These are phyloP conservation scores for Scenedesmus sp. DNA, from an alignment of 163 green algal species.

Conservation along the genomic window DNA sequence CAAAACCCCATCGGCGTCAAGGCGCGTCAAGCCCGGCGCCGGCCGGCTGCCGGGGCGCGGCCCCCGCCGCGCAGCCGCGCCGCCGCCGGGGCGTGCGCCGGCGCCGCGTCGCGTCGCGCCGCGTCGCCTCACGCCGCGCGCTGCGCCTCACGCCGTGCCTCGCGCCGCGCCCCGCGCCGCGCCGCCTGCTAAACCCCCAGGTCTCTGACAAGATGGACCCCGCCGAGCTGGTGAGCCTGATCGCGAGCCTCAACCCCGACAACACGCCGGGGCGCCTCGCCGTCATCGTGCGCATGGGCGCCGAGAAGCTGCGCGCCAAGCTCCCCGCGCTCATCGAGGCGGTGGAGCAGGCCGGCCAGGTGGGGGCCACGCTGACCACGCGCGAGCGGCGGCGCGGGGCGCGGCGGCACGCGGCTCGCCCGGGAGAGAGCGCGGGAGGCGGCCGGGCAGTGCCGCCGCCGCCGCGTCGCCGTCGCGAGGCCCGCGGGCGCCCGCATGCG, in stretches of 20 bases:
- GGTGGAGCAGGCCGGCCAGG: slow-evolving; percentile 72
- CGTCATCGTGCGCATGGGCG: slow-evolving; percentile 98
- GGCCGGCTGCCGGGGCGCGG: neutral
- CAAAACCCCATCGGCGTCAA: slow-evolving; percentile 98
- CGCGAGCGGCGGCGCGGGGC: neutral
- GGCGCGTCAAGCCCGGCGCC: slow-evolving; percentile 46
- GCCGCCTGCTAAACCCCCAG: slow-evolving; percentile 72
- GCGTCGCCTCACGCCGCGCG: too few species aligned
- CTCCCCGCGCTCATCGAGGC: slow-evolving; percentile 88
- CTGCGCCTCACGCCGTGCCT: too few species aligned
- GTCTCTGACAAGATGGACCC: slow-evolving; percentile 96
- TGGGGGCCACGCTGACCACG: neutral
- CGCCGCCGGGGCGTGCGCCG: too few species aligned
- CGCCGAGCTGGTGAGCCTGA: slow-evolving; percentile 88
- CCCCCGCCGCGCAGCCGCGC: too few species aligned
- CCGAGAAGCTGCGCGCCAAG: slow-evolving; percentile 85
- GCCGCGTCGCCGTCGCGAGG: neutral
- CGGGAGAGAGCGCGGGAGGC: too few species aligned
- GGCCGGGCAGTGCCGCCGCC: too few species aligned
- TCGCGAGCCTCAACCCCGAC: slow-evolving; percentile 91
- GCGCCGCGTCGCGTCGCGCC: too few species aligned
- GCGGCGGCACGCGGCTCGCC: neutral
- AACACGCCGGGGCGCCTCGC: slow-evolving; percentile 94
- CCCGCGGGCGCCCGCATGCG: neutral
- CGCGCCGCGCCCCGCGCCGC: neutral